Evolutionary conservation across 805 yeast species (phyloP), one percentile per base, ranked within the genome.

Genomic region (Kluyveromyces lactis): DNA sequence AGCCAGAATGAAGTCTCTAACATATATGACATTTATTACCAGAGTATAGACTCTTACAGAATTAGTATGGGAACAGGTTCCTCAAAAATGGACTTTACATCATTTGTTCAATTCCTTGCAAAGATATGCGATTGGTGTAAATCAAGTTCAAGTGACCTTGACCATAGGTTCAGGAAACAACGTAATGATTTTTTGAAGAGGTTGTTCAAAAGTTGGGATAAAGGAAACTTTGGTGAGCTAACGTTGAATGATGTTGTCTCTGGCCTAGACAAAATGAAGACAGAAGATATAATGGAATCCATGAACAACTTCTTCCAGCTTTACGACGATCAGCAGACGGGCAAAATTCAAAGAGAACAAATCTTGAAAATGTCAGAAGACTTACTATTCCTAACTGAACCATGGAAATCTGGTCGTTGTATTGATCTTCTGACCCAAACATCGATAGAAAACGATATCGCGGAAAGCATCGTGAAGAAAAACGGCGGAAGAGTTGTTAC

Each of bases 351-450:
- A 43, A 69, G 87, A 36, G 95, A 86, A 45, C 83, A 83, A 0
- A 84, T 92, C 4, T 65, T 92, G 33, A 80, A 79, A 45, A 72
- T 89, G 42, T 86, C 96, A 0, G 98, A 92, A 55, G 97, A 90
- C 34, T 62, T 90, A 29, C 64, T 90, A 10, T 81, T 75, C 50
- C 69, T 92, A 26, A 87, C 96, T 0, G 71, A 81, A 30, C 95
- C 95, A 2, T 83, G 92, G 81, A 79, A 86, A 51, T 86, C 85
- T 46, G 89, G 81, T 4, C 59, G 60, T 35, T 54, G 71, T 15
- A 72, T 85, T 29, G 96, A 87, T 58, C 55, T 65, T 4, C 66
- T 79, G 10, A 81, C 95, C 0, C 72, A 75, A 37, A 64, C 63
- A 31, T 73, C 75, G 2, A 77, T 84, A 32, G 86, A 82, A 50